Evolutionary conservation across 164 flowering plant genomes (phyloP).

Genomic region (Buxus sempervirens): DNA sequence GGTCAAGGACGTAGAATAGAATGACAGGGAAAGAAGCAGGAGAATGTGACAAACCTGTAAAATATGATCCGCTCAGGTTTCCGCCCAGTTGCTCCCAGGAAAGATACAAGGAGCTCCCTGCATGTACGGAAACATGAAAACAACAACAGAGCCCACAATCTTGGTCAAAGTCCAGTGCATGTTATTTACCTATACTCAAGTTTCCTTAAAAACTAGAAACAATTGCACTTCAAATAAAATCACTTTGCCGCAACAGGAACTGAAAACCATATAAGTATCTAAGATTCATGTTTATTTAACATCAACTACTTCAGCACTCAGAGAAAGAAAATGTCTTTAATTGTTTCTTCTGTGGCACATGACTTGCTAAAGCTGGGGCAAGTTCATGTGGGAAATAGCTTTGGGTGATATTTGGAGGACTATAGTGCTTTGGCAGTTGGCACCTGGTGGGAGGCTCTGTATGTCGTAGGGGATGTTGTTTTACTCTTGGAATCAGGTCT

Average conservation of each 20-base stretch:
- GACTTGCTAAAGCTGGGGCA: no score
- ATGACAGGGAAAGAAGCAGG: neutral
- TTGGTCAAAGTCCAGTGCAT: neutral
- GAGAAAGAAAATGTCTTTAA: no score
- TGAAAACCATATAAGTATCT: no score
- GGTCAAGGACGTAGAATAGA: neutral
- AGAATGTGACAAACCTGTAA: constrained; percentile 46
- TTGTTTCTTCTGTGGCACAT: no score
- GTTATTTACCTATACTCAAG: constrained; percentile 2
- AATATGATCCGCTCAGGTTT: constrained; percentile 94
- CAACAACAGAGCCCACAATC: neutral
- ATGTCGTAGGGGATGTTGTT: no score
- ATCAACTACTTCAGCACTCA: no score
- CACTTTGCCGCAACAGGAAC: neutral
- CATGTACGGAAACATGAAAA: constrained; percentile 1
- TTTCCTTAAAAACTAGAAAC: neutral
- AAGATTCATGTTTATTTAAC: no score
- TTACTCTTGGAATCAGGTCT: no score
- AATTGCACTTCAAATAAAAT: neutral
- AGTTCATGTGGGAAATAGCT: no score
- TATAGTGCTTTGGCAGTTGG: no score
- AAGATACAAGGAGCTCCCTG: constrained; percentile 92
- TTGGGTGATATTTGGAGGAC: no score
- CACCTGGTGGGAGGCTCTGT: no score
- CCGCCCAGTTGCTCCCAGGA: constrained; percentile 82